Evolutionary conservation across 2,329 filamentous ascomycete species (phyloP).

Genomic region (Fonsecaea pedrosoi): DNA sequence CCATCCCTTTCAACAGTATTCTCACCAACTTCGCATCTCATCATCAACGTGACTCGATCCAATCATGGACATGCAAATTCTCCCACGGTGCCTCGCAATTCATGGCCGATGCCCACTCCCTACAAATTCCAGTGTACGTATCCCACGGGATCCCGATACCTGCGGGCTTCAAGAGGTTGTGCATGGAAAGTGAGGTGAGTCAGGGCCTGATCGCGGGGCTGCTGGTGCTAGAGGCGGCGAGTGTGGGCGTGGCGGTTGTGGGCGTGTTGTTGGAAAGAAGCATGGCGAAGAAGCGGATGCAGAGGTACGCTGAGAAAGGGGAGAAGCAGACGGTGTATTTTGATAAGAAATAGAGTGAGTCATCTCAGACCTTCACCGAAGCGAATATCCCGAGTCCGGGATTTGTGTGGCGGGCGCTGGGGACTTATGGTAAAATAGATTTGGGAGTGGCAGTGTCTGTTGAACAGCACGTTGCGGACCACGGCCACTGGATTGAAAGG

Average conservation of each 20-base stretch:
- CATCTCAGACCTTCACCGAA: background rate
- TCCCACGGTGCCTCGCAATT: constrained; percentile 34
- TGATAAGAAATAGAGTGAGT: background rate
- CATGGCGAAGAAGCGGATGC: constrained; percentile 50
- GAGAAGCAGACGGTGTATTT: constrained; percentile 6
- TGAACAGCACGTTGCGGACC: background rate
- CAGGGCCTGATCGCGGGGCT: constrained; percentile 47
- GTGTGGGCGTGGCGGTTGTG: constrained; percentile 41
- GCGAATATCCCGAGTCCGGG: background rate
- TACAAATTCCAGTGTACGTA: constrained; percentile 34
- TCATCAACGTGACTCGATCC: constrained; percentile 35
- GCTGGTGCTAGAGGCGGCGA: constrained; percentile 43
- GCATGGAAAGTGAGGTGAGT: constrained; percentile 46
- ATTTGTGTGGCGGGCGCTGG: background rate
- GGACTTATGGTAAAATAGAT: background rate
- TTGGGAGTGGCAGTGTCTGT: background rate
- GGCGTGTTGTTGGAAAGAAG: constrained; percentile 30
- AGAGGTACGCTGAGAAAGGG: constrained; percentile 31
- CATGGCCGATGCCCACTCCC: constrained; percentile 29
- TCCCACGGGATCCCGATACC: constrained; percentile 41
- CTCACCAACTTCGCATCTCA: constrained; percentile 24
- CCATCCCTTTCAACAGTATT: constrained; percentile 36
- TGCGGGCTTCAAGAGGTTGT: constrained; percentile 48
- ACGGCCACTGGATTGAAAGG: background rate
- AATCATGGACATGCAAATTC: constrained; percentile 40